Percentiles rank a stretch among this genome's conserved stretches.
Evolutionary conservation across 352 stramenopile genomes (phyloP).

Genomic region (Phytopythium mirpurense): DNA sequence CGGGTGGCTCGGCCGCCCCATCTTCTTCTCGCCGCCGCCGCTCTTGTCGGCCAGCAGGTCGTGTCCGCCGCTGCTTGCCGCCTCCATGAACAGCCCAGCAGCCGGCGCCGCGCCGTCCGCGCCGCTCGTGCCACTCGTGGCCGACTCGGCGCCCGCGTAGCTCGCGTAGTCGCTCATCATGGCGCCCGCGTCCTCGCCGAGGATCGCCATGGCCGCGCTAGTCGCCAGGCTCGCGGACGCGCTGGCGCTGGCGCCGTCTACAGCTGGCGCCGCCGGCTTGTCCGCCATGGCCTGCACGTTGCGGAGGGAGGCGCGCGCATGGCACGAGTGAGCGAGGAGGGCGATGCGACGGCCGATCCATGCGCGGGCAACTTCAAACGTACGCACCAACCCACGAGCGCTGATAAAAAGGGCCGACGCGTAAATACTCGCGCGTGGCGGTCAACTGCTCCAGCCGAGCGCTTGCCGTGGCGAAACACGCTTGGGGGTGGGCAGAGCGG

Average conservation of each 20-base stretch:
- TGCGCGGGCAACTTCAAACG: conserved; percentile 2
- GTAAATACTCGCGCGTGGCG: not conserved
- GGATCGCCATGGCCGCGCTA: conserved; percentile 5
- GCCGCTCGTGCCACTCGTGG: not conserved
- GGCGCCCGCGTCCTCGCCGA: not conserved
- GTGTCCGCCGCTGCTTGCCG: not conserved
- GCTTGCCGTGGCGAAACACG: too few relatives aligned
- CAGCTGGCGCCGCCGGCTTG: not conserved
- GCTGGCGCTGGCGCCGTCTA: not conserved
- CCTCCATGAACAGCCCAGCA: conserved; percentile 1
- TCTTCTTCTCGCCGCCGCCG: conserved; percentile 59
- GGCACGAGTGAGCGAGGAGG: not conserved
- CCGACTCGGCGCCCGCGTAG: not conserved
- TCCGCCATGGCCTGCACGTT: not conserved
- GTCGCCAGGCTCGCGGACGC: conserved; percentile 1
- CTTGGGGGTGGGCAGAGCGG: too few relatives aligned
- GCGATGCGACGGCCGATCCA: too few relatives aligned
- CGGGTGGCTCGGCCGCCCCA: conserved; percentile 61
- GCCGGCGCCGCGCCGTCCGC: not conserved
- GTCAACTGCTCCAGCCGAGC: too few relatives aligned
- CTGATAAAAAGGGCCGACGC: not conserved
- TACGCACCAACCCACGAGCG: not conserved
- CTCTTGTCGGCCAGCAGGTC: conserved; percentile 15
- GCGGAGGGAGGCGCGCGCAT: not conserved
- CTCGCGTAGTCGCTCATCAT: conserved; percentile 1